Evolutionary conservation across 2,329 filamentous ascomycete genomes (phyloP).

Genomic region (Neonectria neomacrospora): DNA sequence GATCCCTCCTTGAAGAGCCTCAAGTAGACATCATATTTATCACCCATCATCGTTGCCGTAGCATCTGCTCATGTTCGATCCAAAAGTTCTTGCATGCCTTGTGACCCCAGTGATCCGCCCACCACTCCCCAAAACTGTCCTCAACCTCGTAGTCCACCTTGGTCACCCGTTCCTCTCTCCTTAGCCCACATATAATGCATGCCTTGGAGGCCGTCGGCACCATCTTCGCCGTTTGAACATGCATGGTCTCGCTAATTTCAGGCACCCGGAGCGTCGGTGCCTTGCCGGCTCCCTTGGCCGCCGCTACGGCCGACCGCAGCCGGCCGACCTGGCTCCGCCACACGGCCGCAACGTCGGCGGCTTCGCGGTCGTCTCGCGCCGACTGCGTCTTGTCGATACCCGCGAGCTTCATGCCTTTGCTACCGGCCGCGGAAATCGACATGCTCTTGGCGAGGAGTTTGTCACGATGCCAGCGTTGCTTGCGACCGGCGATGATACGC

Average conservation of each 20-base stretch:
- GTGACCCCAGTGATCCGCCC: conserved; percentile 90
- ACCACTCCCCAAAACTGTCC: conserved; percentile 97
- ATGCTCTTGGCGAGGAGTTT: conserved; percentile 86
- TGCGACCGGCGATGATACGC: conserved; percentile 86
- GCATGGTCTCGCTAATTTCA: conserved; percentile 76
- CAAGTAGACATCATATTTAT: not conserved
- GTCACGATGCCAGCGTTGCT: conserved; percentile 91
- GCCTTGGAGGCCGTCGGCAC: conserved; percentile 78
- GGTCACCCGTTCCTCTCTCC: conserved; percentile 82
- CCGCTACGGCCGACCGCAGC: conserved; percentile 77
- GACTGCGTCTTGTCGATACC: conserved; percentile 85
- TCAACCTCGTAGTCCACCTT: conserved; percentile 82
- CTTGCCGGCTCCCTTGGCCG: conserved; percentile 69
- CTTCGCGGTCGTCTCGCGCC: conserved; percentile 86
- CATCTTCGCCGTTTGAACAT: conserved; percentile 75
- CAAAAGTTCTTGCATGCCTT: conserved; percentile 85
- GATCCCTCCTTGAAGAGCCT: not conserved
- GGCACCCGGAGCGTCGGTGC: conserved; percentile 67
- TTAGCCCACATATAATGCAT: conserved; percentile 88
- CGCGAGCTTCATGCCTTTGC: conserved; percentile 90
- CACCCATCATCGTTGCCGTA: conserved; percentile 71
- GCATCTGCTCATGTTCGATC: conserved; percentile 76
- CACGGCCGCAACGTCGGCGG: conserved; percentile 76
- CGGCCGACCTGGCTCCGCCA: conserved; percentile 83
- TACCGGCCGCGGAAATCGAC: conserved; percentile 81